A percentile compares a stretch with the other conserved stretches of the same genome.
Evolutionary conservation across 2,329 filamentous ascomycete species (phyloP).

Genomic region (Aspergillus pseudotamarii): DNA sequence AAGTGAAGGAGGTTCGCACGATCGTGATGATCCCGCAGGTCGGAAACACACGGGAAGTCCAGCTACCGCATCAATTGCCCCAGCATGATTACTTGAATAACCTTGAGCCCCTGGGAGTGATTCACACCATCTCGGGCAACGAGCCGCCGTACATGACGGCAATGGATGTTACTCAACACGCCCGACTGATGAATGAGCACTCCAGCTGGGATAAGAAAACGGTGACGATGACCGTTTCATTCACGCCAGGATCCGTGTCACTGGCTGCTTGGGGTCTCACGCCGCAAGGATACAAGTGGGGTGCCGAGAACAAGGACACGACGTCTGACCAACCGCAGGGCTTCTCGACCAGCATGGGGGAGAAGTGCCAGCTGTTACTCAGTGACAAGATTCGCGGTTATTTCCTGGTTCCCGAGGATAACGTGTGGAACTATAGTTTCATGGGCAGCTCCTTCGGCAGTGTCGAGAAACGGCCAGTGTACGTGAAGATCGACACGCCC

Average conservation of each 20-base stretch:
- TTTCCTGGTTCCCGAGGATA: constrained; percentile 90
- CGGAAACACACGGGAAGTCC: constrained; percentile 86
- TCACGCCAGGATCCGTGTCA: constrained; percentile 95
- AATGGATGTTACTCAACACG: constrained; percentile 90
- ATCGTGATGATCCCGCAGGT: constrained; percentile 98
- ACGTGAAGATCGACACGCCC: constrained; percentile 93
- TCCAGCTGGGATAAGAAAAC: constrained; percentile 83
- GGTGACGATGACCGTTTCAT: constrained; percentile 91
- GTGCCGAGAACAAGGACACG: constrained; percentile 90
- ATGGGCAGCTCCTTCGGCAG: constrained; percentile 87
- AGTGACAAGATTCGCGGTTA: constrained; percentile 93
- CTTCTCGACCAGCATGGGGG: constrained; percentile 88
- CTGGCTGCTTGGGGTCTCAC: constrained; percentile 92
- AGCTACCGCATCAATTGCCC: constrained; percentile 85
- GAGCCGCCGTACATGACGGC: constrained; percentile 97
- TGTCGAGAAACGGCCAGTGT: constrained; percentile 86
- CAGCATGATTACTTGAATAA: constrained; percentile 86
- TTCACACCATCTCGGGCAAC: constrained; percentile 93
- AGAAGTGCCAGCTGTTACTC: constrained; percentile 91
- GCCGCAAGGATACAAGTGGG: constrained; percentile 93
- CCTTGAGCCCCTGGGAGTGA: constrained; percentile 89
- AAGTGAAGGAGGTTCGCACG: constrained; percentile 94
- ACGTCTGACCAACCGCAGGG: constrained; percentile 92
- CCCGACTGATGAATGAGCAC: constrained; percentile 84
- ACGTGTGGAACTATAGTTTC: constrained; percentile 97